Conservation (phyloP, 1,284 basidiomycete species). For the Bjerkandera adusta region DNA sequence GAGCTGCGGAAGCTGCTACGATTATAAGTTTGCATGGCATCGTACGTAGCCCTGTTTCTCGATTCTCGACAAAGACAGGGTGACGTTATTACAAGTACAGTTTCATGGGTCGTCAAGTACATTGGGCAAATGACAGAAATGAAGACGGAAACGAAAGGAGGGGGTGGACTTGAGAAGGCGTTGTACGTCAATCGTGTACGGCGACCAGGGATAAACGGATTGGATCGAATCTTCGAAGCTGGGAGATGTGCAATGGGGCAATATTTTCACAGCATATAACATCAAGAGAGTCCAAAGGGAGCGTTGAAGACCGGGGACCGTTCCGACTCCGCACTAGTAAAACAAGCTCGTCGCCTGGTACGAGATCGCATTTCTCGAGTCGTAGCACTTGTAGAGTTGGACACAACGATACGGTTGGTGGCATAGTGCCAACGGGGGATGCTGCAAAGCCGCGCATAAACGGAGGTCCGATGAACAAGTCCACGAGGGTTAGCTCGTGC, state of each 20-base stretch:
- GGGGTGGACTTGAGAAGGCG: too few relatives aligned
- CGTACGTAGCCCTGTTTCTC: too few relatives aligned
- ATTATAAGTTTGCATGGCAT: too few relatives aligned
- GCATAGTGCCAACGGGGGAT: neutral
- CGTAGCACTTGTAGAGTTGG: conserved; percentile 8
- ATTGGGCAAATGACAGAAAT: too few relatives aligned
- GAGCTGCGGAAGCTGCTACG: too few relatives aligned
- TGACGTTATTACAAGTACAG: too few relatives aligned
- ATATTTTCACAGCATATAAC: conserved; percentile 2
- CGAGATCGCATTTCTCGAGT: conserved; percentile 8
- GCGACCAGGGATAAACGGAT: too few relatives aligned
- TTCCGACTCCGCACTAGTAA: conserved; percentile 4
- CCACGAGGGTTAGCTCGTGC: conserved; percentile 9
- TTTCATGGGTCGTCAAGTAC: too few relatives aligned
- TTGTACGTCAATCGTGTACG: too few relatives aligned
- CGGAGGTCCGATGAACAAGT: conserved; percentile 11
- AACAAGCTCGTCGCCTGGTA: conserved; percentile 7
- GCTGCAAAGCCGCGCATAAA: conserved; percentile 16
- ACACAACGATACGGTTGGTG: conserved; percentile 4
- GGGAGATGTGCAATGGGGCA: neutral
- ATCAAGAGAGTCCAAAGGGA: neutral
- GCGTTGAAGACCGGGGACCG: neutral
- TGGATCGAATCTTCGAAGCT: too few relatives aligned
- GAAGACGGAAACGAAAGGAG: too few relatives aligned
- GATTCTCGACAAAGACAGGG: too few relatives aligned